Conservation (phyloP, 306 rosid genomes). For the Astragalus glycyphyllos region DNA sequence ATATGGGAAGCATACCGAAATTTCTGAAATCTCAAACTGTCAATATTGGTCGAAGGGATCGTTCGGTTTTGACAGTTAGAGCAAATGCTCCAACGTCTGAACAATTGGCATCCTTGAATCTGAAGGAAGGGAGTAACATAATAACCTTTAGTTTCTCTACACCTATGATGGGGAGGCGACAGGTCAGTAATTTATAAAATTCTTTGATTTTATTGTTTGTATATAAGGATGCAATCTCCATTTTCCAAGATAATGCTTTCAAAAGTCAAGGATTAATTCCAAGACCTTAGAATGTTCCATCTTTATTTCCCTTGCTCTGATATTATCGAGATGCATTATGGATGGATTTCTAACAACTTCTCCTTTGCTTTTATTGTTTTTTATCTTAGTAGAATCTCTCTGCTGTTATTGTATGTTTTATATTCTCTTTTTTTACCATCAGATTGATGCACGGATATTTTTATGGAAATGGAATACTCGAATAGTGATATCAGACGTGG, state of each 20-base stretch:
- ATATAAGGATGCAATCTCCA: neutral
- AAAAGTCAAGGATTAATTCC: neutral
- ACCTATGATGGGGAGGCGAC: constrained; percentile 68
- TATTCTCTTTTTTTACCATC: constrained; percentile 26
- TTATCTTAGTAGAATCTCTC: constrained; percentile 20
- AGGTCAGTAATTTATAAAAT: constrained; percentile 54
- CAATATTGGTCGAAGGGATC: constrained; percentile 42
- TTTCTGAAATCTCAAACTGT: constrained; percentile 51
- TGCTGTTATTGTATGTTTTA: constrained; percentile 12
- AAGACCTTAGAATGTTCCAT: neutral
- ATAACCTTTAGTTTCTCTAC: constrained; percentile 82
- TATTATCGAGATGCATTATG: neutral
- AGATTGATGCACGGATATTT: constrained; percentile 90
- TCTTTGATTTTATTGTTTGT: constrained; percentile 11
- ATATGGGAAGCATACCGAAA: constrained; percentile 37
- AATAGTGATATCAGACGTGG: constrained; percentile 94
- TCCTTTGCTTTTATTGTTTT: constrained; percentile 14
- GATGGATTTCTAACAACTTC: neutral
- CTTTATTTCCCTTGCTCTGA: constrained; percentile 1
- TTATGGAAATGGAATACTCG: constrained; percentile 97
- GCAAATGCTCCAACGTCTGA: constrained; percentile 77
- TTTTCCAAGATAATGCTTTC: constrained; percentile 2
- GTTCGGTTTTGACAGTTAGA: constrained; percentile 55
- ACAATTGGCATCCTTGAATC: constrained; percentile 82
- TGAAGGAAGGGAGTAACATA: constrained; percentile 82